Percentiles rank a stretch among this genome's conserved stretches.
Evolutionary conservation across 2,329 filamentous ascomycete species (phyloP).

Genomic region (Fusarium marasasianum): DNA sequence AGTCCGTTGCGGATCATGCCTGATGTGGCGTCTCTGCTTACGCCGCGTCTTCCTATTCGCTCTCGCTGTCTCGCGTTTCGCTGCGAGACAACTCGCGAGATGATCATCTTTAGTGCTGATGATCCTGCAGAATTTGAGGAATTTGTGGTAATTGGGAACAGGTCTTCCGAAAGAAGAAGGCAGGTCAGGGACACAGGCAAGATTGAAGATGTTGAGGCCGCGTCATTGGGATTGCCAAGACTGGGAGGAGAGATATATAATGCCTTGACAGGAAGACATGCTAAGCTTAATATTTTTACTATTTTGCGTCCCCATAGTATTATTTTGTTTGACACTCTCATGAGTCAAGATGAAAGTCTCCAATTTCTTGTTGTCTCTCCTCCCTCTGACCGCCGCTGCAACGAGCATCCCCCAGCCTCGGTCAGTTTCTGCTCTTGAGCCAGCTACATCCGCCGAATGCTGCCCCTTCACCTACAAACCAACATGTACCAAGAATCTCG

Average conservation of each 20-base stretch:
- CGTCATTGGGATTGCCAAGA: not conserved
- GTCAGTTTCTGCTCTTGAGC: not conserved
- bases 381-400: not conserved
- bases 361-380: rapidly evolving
- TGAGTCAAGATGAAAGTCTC: not conserved
- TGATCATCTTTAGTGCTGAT: not conserved
- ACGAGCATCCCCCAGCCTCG: not conserved
- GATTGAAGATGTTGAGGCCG: not conserved
- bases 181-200: not conserved
- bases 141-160: not conserved
- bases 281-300: rapidly evolving
- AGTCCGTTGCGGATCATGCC: not conserved
- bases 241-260: not conserved
- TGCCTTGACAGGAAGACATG: rapidly evolving
- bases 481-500: slow-evolving; percentile 8
- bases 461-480: slow-evolving; percentile 6
- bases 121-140: rapidly evolving
- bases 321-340: rapidly evolving
- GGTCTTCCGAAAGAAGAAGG: not conserved
- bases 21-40: not conserved
- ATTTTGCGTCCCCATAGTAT: rapidly evolving
- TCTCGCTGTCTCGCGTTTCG: not conserved
- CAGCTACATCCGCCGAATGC: not conserved
- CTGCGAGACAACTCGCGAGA: not conserved
- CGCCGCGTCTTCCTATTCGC: not conserved